Evolutionary conservation across 768 basidiomycete genomes (phyloP).

Genomic region (Russula earlei): DNA sequence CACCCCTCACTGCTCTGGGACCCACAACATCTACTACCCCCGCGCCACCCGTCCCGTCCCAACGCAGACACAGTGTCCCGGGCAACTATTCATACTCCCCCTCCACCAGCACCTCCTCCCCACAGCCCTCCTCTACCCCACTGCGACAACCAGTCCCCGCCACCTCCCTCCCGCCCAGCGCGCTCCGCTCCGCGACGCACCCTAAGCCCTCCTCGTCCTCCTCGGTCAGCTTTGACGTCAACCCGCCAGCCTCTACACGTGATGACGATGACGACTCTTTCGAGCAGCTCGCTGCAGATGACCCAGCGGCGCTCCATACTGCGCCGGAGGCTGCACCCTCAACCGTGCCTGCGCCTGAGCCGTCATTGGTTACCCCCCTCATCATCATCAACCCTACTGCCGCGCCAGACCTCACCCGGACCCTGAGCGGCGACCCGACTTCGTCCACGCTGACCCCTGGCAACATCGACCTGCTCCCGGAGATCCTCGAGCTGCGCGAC

Average conservation of each 20-base stretch:
- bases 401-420: not conserved
- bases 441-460: constrained; percentile 9
- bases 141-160: constrained; percentile 14
- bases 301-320: not conserved
- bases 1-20: not conserved
- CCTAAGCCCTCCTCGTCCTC: constrained; percentile 17
- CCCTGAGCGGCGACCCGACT: not conserved
- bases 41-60: not conserved
- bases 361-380: not conserved
- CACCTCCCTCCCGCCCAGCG: constrained; percentile 13
- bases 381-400: not conserved
- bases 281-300: not conserved
- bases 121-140: not conserved
- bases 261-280: constrained; percentile 14
- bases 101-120: constrained; percentile 7
- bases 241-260: constrained; percentile 13
- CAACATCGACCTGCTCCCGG: constrained; percentile 15
- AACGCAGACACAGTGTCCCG: constrained; percentile 10
- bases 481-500: constrained; percentile 14
- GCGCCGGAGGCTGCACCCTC: constrained; percentile 10
- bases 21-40: not conserved
- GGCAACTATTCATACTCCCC: constrained; percentile 9
- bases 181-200: constrained; percentile 6
- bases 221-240: constrained; percentile 17
- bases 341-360: not conserved